Conservation (phyloP, 352 stramenopile species). For the Globisporangium megalacanthum region DNA sequence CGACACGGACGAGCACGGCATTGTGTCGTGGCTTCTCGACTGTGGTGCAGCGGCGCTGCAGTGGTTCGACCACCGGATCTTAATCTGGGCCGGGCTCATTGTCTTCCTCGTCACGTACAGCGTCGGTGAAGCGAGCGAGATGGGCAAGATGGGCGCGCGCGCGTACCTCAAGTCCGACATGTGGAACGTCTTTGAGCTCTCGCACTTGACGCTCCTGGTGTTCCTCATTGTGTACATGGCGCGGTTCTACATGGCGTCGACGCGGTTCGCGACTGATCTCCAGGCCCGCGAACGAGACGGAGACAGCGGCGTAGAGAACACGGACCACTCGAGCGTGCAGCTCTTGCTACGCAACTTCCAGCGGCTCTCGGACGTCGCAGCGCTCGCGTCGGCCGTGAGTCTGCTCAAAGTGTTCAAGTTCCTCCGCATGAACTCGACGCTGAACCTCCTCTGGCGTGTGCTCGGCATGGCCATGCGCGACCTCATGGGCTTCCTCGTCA, state of each 20-base stretch:
- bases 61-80: slow-evolving; percentile 48
- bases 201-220: slow-evolving; percentile 59
- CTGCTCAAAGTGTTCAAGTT: slow-evolving; percentile 89
- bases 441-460: slow-evolving; percentile 83
- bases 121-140: slow-evolving; percentile 71
- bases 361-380: slow-evolving; percentile 68
- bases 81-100: slow-evolving; percentile 62
- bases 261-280: slow-evolving; percentile 41
- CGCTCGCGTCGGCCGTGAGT: slow-evolving; percentile 68
- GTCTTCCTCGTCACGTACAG: slow-evolving; percentile 78
- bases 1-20: background rate
- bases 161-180: slow-evolving; percentile 81
- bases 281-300: slow-evolving; percentile 1
- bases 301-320: slow-evolving; percentile 24
- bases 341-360: slow-evolving; percentile 65
- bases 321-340: slow-evolving; percentile 61
- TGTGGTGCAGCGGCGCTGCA: slow-evolving; percentile 18
- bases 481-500: slow-evolving; percentile 86
- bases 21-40: background rate
- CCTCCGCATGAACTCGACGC: slow-evolving; percentile 85
- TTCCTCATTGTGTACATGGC: slow-evolving; percentile 61
- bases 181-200: slow-evolving; percentile 87
- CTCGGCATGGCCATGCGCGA: slow-evolving; percentile 79
- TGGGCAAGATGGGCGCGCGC: slow-evolving; percentile 65
- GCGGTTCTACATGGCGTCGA: slow-evolving; percentile 62